Evolutionary conservation across 2,329 filamentous ascomycete genomes (phyloP).

Genomic region (Aspergillus spinulosporus): DNA sequence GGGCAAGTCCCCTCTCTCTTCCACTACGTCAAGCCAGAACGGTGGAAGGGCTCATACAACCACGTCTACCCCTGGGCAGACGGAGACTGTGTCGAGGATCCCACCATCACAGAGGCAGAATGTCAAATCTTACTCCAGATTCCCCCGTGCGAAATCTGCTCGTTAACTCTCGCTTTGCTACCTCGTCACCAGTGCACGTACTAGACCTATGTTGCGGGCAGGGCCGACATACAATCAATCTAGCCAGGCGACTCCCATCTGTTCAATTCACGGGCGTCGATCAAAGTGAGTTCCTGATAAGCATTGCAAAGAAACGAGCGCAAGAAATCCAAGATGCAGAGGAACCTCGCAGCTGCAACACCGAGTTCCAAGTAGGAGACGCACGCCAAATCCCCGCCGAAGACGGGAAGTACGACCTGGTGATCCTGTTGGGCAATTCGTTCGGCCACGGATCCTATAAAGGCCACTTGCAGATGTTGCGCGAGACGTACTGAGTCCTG

Average conservation of each 20-base stretch:
- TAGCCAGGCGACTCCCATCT: not conserved
- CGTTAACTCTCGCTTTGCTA: not conserved
- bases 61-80: not conserved
- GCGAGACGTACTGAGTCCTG: not conserved
- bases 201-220: constrained; percentile 3
- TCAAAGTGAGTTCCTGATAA: not conserved
- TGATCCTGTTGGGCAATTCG: not conserved
- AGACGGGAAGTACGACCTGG: not conserved
- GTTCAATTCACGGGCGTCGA: not conserved
- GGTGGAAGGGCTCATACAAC: not conserved
- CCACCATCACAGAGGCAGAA: not conserved
- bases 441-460: not conserved
- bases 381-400: not conserved
- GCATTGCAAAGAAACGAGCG: not conserved
- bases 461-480: not conserved
- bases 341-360: not conserved
- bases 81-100: constrained; percentile 1
- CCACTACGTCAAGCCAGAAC: not conserved
- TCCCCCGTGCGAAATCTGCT: not conserved
- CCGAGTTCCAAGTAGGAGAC: not conserved
- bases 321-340: not conserved
- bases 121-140: not conserved
- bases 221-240: not conserved
- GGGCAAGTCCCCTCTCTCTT: not conserved
- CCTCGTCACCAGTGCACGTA: not conserved